Evolutionary conservation across 2,329 filamentous ascomycete species (phyloP).

Genomic region (Pseudogymnoascus sp.): DNA sequence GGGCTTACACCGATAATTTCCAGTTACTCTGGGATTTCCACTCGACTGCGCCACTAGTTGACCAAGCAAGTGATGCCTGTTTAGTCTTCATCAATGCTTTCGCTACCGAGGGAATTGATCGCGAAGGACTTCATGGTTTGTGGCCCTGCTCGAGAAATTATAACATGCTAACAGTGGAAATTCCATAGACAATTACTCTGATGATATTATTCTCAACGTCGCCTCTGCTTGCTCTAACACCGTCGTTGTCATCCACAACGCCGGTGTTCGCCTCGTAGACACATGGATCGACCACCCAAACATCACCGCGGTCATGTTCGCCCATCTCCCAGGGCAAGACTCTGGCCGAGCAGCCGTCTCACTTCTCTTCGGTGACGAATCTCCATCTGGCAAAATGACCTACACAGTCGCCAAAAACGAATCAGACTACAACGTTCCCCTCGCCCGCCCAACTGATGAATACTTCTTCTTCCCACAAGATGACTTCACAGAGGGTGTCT

Average conservation of each 20-base stretch:
- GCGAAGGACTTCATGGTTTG: conserved; percentile 44
- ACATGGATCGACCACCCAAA: conserved; percentile 53
- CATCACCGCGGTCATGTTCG: conserved; percentile 53
- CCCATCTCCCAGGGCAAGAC: conserved; percentile 52
- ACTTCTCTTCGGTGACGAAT: conserved; percentile 52
- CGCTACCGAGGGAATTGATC: conserved; percentile 63
- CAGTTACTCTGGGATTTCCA: conserved; percentile 52
- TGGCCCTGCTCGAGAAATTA: background rate
- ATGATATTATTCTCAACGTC: conserved; percentile 44
- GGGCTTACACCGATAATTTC: conserved; percentile 46
- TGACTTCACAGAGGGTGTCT: conserved; percentile 34
- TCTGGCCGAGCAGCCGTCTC: conserved; percentile 52
- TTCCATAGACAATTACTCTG: conserved; percentile 37
- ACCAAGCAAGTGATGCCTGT: conserved; percentile 52
- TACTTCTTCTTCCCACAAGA: conserved; percentile 26
- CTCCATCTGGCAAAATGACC: conserved; percentile 34
- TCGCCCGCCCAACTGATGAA: conserved; percentile 5
- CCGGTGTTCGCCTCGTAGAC: conserved; percentile 50
- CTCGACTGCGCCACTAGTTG: conserved; percentile 39
- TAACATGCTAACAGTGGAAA: background rate
- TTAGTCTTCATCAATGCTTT: conserved; percentile 60
- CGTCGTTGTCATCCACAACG: conserved; percentile 56
- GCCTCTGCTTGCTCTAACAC: conserved; percentile 52
- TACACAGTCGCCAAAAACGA: conserved; percentile 55
- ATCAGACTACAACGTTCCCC: conserved; percentile 37